Conservation (phyloP, 345 rosid genomes). For the Mangifera indica region DNA sequence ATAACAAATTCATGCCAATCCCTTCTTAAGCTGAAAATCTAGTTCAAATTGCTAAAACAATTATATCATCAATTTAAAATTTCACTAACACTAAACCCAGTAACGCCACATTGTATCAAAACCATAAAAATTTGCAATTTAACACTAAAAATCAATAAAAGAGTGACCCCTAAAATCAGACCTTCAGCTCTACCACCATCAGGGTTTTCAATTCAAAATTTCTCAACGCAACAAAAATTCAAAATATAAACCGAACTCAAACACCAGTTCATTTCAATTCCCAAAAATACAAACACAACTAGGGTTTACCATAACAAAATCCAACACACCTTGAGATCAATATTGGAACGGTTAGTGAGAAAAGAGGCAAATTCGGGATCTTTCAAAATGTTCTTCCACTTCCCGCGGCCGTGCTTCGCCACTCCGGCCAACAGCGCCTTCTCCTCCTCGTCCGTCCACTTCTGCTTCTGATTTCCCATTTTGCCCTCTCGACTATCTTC, state of each 20-base stretch:
- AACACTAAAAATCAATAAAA: background rate
- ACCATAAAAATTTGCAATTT: background rate
- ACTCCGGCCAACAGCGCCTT: conserved; percentile 71
- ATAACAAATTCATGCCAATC: background rate
- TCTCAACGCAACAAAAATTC: background rate
- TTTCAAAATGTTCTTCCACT: conserved; percentile 78
- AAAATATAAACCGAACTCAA: background rate
- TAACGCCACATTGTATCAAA: no score
- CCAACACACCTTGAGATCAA: conserved; percentile 72
- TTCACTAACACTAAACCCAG: background rate
- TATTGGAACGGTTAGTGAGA: conserved; percentile 71
- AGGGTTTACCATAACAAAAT: background rate
- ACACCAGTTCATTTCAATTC: background rate
- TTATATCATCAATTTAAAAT: background rate
- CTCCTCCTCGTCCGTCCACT: conserved; percentile 84
- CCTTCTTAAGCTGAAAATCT: conserved; percentile 5
- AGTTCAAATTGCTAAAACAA: background rate
- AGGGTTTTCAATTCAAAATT: background rate
- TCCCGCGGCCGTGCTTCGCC: conserved; percentile 73
- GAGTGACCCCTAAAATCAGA: background rate
- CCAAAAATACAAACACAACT: background rate
- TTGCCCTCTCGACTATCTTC: background rate
- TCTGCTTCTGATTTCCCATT: conserved; percentile 89
- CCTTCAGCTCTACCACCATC: background rate
- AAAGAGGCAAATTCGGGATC: conserved; percentile 65